Conservation (phyloP, 1,284 basidiomycete genomes). For the Apiotrichum montevideense region DNA sequence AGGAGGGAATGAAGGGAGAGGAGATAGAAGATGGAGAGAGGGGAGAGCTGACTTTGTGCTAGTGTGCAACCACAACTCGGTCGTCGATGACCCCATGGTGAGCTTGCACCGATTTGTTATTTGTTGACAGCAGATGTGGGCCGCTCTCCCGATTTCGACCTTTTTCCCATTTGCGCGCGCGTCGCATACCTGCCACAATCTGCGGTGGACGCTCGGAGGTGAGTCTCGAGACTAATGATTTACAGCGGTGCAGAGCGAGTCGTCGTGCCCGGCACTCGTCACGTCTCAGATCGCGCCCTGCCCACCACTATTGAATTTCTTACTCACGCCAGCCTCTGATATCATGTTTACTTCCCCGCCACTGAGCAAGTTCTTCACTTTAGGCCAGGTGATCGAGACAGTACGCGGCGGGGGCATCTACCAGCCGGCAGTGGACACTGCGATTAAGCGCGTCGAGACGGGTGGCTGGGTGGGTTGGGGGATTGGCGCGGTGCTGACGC, state of each 20-base stretch:
- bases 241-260: no score
- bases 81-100: constrained; percentile 49
- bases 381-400: constrained; percentile 90
- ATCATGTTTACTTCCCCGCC: constrained; percentile 93
- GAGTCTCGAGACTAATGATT: background rate
- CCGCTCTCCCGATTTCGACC: constrained; percentile 61
- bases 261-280: background rate
- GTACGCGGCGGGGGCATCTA: constrained; percentile 83
- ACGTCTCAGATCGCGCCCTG: background rate
- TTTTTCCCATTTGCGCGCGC: constrained; percentile 51
- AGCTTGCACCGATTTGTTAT: background rate
- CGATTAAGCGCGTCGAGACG: constrained; percentile 68
- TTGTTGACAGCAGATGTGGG: constrained; percentile 67
- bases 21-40: no score
- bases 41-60: background rate
- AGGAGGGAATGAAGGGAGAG: background rate
- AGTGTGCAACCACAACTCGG: constrained; percentile 65
- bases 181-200: constrained; percentile 32
- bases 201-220: constrained; percentile 45
- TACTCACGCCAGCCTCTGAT: constrained; percentile 62
- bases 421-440: constrained; percentile 76
- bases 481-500: background rate
- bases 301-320: no score
- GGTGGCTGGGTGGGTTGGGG: constrained; percentile 70
- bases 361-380: constrained; percentile 73